Evolutionary conservation across 495 filamentous ascomycete genomes (phyloP).

Genomic region (Penicillium pulvis): DNA sequence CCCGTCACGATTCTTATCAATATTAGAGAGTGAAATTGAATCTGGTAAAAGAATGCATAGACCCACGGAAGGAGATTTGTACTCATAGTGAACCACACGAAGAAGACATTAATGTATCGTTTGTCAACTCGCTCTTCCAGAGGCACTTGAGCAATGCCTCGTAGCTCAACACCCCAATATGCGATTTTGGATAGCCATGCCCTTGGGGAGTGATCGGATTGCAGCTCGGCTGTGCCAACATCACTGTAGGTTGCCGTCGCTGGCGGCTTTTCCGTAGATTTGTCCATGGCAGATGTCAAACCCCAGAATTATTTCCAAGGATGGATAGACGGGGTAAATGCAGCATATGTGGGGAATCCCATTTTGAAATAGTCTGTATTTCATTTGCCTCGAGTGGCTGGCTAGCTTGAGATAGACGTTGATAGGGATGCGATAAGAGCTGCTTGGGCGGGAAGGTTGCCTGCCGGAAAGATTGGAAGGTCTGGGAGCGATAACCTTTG

Average conservation of each 20-base stretch:
- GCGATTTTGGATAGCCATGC: background rate
- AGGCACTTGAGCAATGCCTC: constrained; percentile 1
- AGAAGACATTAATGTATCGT: background rate
- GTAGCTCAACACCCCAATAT: background rate
- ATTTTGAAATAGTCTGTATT: background rate
- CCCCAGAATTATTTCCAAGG: background rate
- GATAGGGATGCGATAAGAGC: background rate
- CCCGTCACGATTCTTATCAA: constrained; percentile 1
- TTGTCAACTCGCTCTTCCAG: background rate
- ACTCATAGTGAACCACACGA: constrained; percentile 2
- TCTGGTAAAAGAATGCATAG: background rate
- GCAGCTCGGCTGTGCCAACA: background rate
- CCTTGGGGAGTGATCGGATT: background rate
- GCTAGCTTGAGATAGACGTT: background rate
- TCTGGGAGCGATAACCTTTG: background rate
- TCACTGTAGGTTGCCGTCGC: background rate
- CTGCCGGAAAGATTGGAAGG: background rate
- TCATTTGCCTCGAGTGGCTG: background rate
- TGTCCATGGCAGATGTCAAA: background rate
- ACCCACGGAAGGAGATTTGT: constrained; percentile 2
- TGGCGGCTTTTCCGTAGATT: background rate
- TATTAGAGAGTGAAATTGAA: background rate
- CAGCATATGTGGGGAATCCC: background rate
- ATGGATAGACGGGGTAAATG: background rate
- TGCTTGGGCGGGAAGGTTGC: background rate